Evolutionary conservation across 164 flowering plant species (phyloP), one percentile per base, ranked within the genome.

Genomic region (Magnolia changhungtana): DNA sequence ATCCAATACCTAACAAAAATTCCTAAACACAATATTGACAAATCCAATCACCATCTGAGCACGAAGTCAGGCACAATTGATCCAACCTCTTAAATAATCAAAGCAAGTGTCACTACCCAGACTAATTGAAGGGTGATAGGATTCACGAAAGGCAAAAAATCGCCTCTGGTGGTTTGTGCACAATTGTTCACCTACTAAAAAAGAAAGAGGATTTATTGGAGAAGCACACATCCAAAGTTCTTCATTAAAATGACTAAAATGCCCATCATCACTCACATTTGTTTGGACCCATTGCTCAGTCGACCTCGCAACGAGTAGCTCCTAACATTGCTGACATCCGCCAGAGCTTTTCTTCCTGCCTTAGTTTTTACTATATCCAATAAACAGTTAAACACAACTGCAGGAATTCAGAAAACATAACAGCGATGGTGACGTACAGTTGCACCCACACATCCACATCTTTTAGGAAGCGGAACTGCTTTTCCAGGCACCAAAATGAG

Each of bases 271-370:
- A 87, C 91, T 84, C 70, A 89, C 93, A 19, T 50, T 70, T 67
- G 61, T 74, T 82, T 86, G 29, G 85, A 80, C 55, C 78, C 83
- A 77, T 80, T 80, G 24, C 8, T 74, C 50, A 14, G 59, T 45
- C 75, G 76, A 72, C 58, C 81, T 79, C 76, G 80, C 29, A 81
- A 71, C 59, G 72, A 21, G 51, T 69, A 71, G 59, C 76, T 69
- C 71, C 68, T 81, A 3, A 79, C 68, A 82, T 92, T 90, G 83
- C 93, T 87, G 24, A 90, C 82, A 81, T 92, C 94, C 24, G 86
- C 90, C 78, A 90, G 74, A n/a, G 83, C 89, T 76, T 83, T 89
- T 82, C 92, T 82, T 82, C 84, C 77, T 71, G 78, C 80, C 58
- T 83, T 84, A 49, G 63, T 6, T 72, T 83, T 79, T 9, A 73